phyloP scores from a whole-genome alignment of 106 monocot species.

The Acorus calamus region DNA sequence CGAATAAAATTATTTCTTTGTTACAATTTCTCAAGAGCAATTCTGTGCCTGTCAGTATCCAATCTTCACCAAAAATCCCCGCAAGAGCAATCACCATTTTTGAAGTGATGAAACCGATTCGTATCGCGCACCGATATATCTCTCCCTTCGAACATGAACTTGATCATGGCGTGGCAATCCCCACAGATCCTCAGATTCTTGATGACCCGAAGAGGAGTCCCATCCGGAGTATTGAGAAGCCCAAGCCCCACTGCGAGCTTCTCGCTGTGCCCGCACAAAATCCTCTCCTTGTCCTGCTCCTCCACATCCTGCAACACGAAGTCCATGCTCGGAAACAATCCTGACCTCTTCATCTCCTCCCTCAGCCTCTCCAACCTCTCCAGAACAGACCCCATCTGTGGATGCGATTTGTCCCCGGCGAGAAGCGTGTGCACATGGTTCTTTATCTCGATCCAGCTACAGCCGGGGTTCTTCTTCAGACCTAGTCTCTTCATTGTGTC shows the following conservation, averaged over 20 bases:
- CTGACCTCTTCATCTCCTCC: conserved; percentile 46
- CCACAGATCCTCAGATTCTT: conserved; percentile 85
- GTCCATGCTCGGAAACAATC: conserved; percentile 43
- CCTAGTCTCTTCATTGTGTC: conserved; percentile 51
- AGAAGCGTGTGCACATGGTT: conserved; percentile 62
- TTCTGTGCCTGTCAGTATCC: no score
- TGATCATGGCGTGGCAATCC: conserved; percentile 70
- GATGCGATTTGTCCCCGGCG: conserved; percentile 59
- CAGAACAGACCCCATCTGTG: conserved; percentile 39
- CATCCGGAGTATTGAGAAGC: conserved; percentile 43
- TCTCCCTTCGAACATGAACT: conserved; percentile 55
- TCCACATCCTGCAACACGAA: conserved; percentile 82
- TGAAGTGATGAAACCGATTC: conserved; percentile 84
- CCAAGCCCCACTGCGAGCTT: conserved; percentile 73
- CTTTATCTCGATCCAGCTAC: conserved; percentile 79
- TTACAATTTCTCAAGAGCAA: no score
- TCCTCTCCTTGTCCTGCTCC: conserved; percentile 89
- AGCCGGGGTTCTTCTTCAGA: conserved; percentile 62
- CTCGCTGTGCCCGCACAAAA: conserved; percentile 79
- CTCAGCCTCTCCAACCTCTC: conserved; percentile 43
- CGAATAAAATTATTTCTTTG: no score
- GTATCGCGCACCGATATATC: conserved; percentile 76
- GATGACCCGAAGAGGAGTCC: conserved; percentile 52
- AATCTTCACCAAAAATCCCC: conserved; percentile 64
- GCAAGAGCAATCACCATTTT: conserved; percentile 68